Percentiles rank a stretch among this genome's conserved stretches.
These are phyloP conservation scores for Penicillium angulare DNA, from an alignment of 495 filamentous ascomycete species.

Conservation along the genomic window DNA sequence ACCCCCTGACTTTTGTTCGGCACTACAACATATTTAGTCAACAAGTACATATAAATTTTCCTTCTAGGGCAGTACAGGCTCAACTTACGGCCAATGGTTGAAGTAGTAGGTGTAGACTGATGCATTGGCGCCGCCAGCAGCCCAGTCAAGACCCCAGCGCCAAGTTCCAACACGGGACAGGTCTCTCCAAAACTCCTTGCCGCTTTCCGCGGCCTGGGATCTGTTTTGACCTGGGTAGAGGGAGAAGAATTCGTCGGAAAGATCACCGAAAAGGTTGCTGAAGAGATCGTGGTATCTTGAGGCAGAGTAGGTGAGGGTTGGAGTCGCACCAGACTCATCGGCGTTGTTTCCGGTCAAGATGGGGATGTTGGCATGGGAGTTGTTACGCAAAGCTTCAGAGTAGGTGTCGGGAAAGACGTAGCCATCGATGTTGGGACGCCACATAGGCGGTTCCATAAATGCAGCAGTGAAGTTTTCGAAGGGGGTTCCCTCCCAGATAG, in stretches of 20 bases:
- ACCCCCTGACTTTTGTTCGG: slow-evolving; percentile 4
- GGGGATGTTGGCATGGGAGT: slow-evolving; percentile 13
- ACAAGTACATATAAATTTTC: background rate
- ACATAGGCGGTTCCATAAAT: slow-evolving; percentile 11
- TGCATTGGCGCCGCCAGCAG: slow-evolving; percentile 13
- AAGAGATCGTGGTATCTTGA: slow-evolving; percentile 9
- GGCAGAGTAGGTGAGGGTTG: background rate
- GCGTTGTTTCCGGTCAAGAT: slow-evolving; percentile 19
- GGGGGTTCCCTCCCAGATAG: background rate
- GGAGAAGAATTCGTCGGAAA: slow-evolving; percentile 9
- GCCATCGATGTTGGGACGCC: slow-evolving; percentile 17
- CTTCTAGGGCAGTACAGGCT: background rate
- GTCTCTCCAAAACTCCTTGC: slow-evolving; percentile 9
- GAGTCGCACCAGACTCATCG: slow-evolving; percentile 8
- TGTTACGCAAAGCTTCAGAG: background rate
- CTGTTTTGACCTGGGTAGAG: slow-evolving; percentile 11
- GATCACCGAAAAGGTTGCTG: slow-evolving; percentile 5
- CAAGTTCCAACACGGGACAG: slow-evolving; percentile 13
- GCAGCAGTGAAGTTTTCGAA: slow-evolving; percentile 1
- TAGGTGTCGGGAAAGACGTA: slow-evolving; percentile 12
- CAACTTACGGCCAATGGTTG: slow-evolving; percentile 2
- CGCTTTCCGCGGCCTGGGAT: slow-evolving; percentile 9
- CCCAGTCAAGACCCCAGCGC: slow-evolving; percentile 11
- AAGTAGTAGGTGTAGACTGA: slow-evolving; percentile 18
- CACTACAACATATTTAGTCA: background rate